Percentiles rank a stretch among this genome's conserved stretches.
Evolutionary conservation across 2,329 filamentous ascomycete genomes (phyloP).

Genomic region (Coniochaeta sp.): DNA sequence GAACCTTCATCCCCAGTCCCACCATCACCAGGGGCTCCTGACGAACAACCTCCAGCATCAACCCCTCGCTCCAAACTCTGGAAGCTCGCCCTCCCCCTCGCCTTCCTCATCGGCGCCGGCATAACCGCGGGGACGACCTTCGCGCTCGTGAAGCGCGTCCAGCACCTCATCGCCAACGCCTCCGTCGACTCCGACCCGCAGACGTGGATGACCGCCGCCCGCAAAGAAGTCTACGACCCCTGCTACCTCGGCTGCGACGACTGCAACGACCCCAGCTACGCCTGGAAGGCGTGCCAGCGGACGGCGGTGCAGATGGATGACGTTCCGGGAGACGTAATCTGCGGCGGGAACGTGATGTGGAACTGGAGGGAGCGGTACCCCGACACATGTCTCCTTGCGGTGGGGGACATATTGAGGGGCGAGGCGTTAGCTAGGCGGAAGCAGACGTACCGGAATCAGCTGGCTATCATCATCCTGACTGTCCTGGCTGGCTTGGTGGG

Average conservation of each 20-base stretch:
- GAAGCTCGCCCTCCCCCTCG: constrained; percentile 4
- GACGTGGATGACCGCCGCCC: constrained; percentile 10
- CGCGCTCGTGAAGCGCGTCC: constrained; percentile 10
- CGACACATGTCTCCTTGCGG: constrained; percentile 6
- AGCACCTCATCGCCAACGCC: constrained; percentile 12
- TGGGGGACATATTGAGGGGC: not conserved
- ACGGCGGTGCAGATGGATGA: constrained; percentile 6
- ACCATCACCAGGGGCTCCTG: not conserved
- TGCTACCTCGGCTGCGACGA: constrained; percentile 15
- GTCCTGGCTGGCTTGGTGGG: constrained; percentile 9
- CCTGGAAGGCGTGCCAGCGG: constrained; percentile 12
- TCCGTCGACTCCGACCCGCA: constrained; percentile 7
- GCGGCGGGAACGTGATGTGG: constrained; percentile 14
- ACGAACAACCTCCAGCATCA: not conserved
- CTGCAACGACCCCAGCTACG: constrained; percentile 12
- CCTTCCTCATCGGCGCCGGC: constrained; percentile 7
- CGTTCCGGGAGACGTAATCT: constrained; percentile 7
- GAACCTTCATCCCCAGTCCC: too few relatives aligned
- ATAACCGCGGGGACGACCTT: constrained; percentile 11
- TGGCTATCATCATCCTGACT: constrained; percentile 10
- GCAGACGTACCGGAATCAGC: constrained; percentile 9
- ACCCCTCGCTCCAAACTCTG: not conserved
- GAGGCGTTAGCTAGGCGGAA: constrained; percentile 8
- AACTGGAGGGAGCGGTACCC: constrained; percentile 16
- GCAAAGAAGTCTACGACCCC: constrained; percentile 12